A percentile compares a stretch with the other conserved stretches of the same genome.
Evolutionary conservation across 257 asterid genomes (phyloP).

Genomic region (Nicotiana paniculata): DNA sequence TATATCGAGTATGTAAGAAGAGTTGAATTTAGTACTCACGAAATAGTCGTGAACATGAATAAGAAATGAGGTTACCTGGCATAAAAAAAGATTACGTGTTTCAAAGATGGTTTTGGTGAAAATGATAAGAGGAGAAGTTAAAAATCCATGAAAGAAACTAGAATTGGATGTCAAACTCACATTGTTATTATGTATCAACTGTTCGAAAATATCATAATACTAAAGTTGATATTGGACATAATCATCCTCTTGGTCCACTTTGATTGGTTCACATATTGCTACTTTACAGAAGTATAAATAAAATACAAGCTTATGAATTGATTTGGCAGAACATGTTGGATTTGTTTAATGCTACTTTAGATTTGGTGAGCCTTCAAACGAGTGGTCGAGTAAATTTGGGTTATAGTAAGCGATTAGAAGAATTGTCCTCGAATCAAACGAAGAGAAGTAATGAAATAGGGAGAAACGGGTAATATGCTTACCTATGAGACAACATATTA

Average conservation of each 20-base stretch:
- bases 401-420: neutral
- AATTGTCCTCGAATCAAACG: too few species aligned
- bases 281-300: neutral
- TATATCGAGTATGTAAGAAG: conserved; percentile 50
- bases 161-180: conserved; percentile 61
- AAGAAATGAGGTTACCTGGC: conserved; percentile 47
- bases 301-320: neutral
- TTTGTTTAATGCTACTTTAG: neutral
- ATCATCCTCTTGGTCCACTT: neutral
- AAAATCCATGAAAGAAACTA: conserved; percentile 53
- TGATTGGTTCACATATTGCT: neutral
- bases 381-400: neutral
- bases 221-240: neutral
- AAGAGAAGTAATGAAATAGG: neutral
- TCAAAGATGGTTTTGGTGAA: conserved; percentile 49
- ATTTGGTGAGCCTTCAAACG: neutral
- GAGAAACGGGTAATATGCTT: neutral
- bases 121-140: conserved; percentile 50
- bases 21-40: conserved; percentile 43
- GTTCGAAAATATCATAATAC: neutral
- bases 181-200: too few species aligned
- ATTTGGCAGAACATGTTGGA: neutral
- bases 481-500: neutral
- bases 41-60: conserved; percentile 56
- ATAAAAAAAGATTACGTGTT: conserved; percentile 55